Evolutionary conservation across 768 basidiomycete genomes (phyloP).

Genomic region (Agaricus subrufescens): DNA sequence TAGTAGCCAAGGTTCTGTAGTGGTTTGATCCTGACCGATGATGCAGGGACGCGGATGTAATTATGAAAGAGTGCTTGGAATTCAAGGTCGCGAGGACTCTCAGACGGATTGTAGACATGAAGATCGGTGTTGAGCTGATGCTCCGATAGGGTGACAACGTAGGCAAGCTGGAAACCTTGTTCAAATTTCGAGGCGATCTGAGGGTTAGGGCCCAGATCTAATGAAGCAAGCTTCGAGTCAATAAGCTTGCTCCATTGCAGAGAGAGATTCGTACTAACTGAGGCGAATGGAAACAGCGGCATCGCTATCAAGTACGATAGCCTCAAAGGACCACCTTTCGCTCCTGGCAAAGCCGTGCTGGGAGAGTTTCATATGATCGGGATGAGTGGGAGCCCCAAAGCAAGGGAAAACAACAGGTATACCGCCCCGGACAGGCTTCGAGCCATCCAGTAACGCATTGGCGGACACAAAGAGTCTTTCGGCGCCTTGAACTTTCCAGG

Average conservation of each 20-base stretch:
- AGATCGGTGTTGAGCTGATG: conserved; percentile 76
- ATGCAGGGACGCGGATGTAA: conserved; percentile 69
- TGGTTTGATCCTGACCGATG: conserved; percentile 55
- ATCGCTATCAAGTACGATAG: conserved; percentile 60
- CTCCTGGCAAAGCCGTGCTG: conserved; percentile 95
- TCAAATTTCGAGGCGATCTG: conserved; percentile 56
- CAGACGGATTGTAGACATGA: conserved; percentile 70
- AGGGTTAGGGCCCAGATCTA: conserved; percentile 62
- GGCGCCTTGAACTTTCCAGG: conserved; percentile 64
- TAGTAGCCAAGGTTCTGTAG: conserved; percentile 63
- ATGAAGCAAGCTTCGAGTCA: not conserved
- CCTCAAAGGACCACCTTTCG: conserved; percentile 65
- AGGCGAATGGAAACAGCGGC: conserved; percentile 73
- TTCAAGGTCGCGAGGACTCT: conserved; percentile 47
- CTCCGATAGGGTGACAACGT: conserved; percentile 75
- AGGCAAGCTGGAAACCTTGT: conserved; percentile 66
- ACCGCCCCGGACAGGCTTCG: conserved; percentile 62
- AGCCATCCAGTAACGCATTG: conserved; percentile 75
- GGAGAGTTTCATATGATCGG: conserved; percentile 60
- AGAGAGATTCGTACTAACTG: conserved; percentile 40
- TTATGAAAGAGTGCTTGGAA: conserved; percentile 95
- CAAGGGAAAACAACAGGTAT: conserved; percentile 75
- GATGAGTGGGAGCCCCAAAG: conserved; percentile 81
- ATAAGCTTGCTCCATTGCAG: not conserved
- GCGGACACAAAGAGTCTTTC: conserved; percentile 72